Evolutionary conservation across 306 rosid species (phyloP).

Genomic region (Trifolium repens): DNA sequence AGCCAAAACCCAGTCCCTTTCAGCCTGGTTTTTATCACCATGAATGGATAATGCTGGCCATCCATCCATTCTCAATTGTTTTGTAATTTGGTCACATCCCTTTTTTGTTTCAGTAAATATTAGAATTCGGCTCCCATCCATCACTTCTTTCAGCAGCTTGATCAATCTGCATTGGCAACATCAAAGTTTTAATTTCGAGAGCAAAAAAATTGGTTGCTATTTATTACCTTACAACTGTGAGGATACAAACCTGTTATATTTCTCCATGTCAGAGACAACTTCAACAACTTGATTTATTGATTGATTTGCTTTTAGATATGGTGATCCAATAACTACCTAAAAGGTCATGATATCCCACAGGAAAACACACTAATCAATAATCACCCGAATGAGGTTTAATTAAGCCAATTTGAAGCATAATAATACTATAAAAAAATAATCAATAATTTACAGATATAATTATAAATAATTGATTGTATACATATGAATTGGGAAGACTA

Average conservation of each 20-base stretch:
- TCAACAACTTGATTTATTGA: slow-evolving; percentile 88
- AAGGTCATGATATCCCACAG: slow-evolving; percentile 27
- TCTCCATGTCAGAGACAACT: slow-evolving; percentile 74
- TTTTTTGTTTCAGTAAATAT: slow-evolving; percentile 92
- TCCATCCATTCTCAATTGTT: slow-evolving; percentile 94
- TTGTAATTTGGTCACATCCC: slow-evolving; percentile 90
- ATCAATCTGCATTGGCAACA: slow-evolving; percentile 67
- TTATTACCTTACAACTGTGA: neutral
- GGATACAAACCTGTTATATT: slow-evolving; percentile 81
- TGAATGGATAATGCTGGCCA: slow-evolving; percentile 98
- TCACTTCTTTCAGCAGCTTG: slow-evolving; percentile 72
- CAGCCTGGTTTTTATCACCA: slow-evolving; percentile 96
- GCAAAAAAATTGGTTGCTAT: slow-evolving; percentile 12
- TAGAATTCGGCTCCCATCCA: slow-evolving; percentile 79
- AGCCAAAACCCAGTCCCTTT: slow-evolving; percentile 98
- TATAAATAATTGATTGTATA: slow-evolving; percentile 34
- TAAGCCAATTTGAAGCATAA: slow-evolving; percentile 20
- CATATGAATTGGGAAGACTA: neutral
- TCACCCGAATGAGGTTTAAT: slow-evolving; percentile 14
- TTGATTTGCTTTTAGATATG: slow-evolving; percentile 87
- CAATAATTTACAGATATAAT: neutral
- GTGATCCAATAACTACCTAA: slow-evolving; percentile 84
- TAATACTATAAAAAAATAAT: neutral
- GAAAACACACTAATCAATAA: slow-evolving; percentile 30
- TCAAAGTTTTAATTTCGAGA: slow-evolving; percentile 35